A percentile compares a stretch with the other conserved stretches of the same genome.
Conservation (phyloP, 1,139 yeast genomes). For the Saccharomyces uvarum region DNA sequence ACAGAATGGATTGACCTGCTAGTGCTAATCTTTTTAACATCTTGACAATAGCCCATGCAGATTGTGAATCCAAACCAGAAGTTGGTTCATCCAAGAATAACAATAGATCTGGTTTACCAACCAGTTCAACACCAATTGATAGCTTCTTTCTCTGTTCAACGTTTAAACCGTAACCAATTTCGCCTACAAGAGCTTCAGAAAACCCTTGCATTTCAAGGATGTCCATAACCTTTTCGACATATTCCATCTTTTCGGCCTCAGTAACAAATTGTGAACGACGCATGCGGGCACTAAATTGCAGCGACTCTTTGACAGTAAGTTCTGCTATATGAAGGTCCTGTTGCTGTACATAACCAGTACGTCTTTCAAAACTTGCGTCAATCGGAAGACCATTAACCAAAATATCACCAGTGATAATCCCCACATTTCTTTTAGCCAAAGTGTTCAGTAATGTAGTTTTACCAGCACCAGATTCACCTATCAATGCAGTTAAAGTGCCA, state of each 20-base stretch:
- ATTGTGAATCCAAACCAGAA: conserved; percentile 43
- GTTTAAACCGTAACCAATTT: conserved; percentile 43
- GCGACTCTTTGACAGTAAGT: conserved; percentile 44
- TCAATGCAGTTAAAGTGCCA: conserved; percentile 45
- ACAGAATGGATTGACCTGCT: conserved; percentile 43
- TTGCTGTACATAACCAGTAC: conserved; percentile 53
- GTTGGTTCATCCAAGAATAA: conserved; percentile 43
- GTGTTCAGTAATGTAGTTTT: conserved; percentile 51
- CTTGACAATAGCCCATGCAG: conserved; percentile 43
- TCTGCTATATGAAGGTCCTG: conserved; percentile 47
- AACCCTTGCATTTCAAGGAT: conserved; percentile 42
- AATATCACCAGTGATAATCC: conserved; percentile 49
- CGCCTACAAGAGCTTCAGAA: conserved; percentile 48
- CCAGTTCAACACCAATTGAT: conserved; percentile 46
- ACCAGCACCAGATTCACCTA: conserved; percentile 66
- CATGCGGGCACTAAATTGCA: conserved; percentile 43
- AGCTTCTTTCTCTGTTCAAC: conserved; percentile 52
- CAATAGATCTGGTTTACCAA: conserved; percentile 40
- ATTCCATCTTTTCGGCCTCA: conserved; percentile 38
- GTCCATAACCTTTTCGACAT: conserved; percentile 42
- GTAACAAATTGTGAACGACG: conserved; percentile 39
- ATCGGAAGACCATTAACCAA: conserved; percentile 44
- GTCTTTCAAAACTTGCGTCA: conserved; percentile 39
- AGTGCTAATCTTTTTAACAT: conserved; percentile 37
- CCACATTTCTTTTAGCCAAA: conserved; percentile 46